Evolutionary conservation across 306 rosid species (phyloP).

Genomic region (Macrotyloma uniflorum): DNA sequence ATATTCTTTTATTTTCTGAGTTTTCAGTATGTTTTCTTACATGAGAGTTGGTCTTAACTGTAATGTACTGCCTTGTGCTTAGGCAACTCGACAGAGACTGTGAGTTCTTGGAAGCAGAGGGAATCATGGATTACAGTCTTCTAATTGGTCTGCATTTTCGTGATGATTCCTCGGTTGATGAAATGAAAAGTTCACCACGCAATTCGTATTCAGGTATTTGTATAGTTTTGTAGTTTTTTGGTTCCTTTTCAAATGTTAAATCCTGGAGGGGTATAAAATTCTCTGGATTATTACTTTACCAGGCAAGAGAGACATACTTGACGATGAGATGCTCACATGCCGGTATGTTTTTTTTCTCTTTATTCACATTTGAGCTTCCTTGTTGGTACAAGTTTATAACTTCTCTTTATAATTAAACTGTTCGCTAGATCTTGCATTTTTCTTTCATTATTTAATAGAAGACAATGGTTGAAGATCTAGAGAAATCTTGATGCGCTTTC

Average conservation of each 20-base stretch:
- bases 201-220: slow-evolving; percentile 36
- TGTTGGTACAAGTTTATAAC: background rate
- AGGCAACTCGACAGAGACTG: slow-evolving; percentile 69
- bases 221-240: background rate
- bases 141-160: slow-evolving; percentile 62
- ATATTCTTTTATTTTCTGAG: background rate
- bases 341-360: slow-evolving; percentile 42
- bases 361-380: background rate
- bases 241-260: slow-evolving; percentile 16
- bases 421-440: background rate
- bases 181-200: slow-evolving; percentile 38
- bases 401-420: background rate
- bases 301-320: slow-evolving; percentile 47
- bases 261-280: slow-evolving; percentile 18
- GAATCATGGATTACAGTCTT: slow-evolving; percentile 73
- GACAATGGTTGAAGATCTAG: background rate
- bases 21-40: background rate
- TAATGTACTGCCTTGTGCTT: slow-evolving; percentile 37
- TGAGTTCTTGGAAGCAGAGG: slow-evolving; percentile 61
- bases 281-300: slow-evolving; percentile 24
- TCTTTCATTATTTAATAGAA: slow-evolving; percentile 13
- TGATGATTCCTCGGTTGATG: slow-evolving; percentile 49
- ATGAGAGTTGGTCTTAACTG: slow-evolving; percentile 2
- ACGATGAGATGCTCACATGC: slow-evolving; percentile 44
- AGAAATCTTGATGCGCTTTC: slow-evolving; percentile 27